Conservation (phyloP, 2,329 filamentous ascomycete genomes). For the Alternaria sp. region DNA sequence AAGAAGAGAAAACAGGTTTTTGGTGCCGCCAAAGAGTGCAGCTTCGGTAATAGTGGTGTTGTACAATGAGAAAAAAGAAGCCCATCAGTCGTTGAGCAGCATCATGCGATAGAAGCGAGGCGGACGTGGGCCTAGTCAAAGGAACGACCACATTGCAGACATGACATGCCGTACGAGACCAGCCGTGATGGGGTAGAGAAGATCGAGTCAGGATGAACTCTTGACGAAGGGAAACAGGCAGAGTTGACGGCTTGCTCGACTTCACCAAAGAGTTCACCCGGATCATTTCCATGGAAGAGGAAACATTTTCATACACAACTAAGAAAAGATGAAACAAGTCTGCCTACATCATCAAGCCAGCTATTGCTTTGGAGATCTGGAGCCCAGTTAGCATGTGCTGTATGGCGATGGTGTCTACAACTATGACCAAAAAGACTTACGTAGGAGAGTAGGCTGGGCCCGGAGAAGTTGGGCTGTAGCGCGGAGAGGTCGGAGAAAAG, state of each 20-base stretch:
- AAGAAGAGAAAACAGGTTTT: constrained; percentile 14
- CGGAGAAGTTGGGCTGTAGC: constrained; percentile 54
- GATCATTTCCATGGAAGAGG: constrained; percentile 26
- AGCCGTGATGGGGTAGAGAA: constrained; percentile 18
- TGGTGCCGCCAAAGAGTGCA: constrained; percentile 19
- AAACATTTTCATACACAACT: constrained; percentile 46
- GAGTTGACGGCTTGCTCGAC: constrained; percentile 6
- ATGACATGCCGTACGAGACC: constrained; percentile 25
- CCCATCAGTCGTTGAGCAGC: constrained; percentile 11
- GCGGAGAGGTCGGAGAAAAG: constrained; percentile 56
- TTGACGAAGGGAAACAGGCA: constrained; percentile 23
- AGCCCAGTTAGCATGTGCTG: constrained; percentile 29
- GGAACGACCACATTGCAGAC: constrained; percentile 36
- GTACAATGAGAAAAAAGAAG: constrained; percentile 22
- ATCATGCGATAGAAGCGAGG: background rate
- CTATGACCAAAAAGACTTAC: constrained; percentile 51
- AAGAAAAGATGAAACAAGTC: constrained; percentile 6
- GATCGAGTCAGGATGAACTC: constrained; percentile 22
- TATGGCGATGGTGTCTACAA: constrained; percentile 26
- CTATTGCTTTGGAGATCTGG: constrained; percentile 49
- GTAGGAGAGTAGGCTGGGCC: constrained; percentile 54
- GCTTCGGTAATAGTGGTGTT: constrained; percentile 22
- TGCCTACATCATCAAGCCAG: constrained; percentile 14
- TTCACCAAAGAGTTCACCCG: constrained; percentile 36
- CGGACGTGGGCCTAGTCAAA: constrained; percentile 52